phyloP scores from a whole-genome alignment of 2,329 filamentous ascomycete genomes.

The Incumbomyces delicatus region DNA sequence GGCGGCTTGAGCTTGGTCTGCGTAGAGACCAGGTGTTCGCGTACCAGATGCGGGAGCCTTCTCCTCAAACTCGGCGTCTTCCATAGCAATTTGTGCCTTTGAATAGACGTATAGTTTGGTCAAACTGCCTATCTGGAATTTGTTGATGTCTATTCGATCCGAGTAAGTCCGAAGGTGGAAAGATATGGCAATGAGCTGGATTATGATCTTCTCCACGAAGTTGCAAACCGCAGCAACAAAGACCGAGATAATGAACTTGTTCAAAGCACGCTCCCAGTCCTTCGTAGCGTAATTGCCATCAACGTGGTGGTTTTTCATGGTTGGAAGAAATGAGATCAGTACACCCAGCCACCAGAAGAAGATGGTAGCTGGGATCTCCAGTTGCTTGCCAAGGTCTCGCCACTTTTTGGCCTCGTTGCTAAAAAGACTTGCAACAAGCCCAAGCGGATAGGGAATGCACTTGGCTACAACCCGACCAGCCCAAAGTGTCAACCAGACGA shows the following conservation, averaged over 20 bases:
- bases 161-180: slow-evolving; percentile 89
- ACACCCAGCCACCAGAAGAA: slow-evolving; percentile 90
- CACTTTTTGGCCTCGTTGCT: slow-evolving; percentile 89
- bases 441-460: slow-evolving; percentile 52
- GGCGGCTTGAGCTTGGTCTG: slow-evolving; percentile 61
- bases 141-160: slow-evolving; percentile 83
- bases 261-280: slow-evolving; percentile 65
- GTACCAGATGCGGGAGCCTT: slow-evolving; percentile 48
- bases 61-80: slow-evolving; percentile 69
- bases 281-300: slow-evolving; percentile 44
- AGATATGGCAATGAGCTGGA: slow-evolving; percentile 86
- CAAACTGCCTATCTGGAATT: slow-evolving; percentile 67
- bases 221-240: slow-evolving; percentile 74
- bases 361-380: slow-evolving; percentile 74
- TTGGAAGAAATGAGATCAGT: slow-evolving; percentile 75
- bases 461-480: slow-evolving; percentile 58
- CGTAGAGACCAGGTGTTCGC: slow-evolving; percentile 63
- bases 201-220: slow-evolving; percentile 82
- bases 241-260: slow-evolving; percentile 78
- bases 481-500: slow-evolving; percentile 88
- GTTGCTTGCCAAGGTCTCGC: slow-evolving; percentile 74
- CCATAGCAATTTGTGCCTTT: slow-evolving; percentile 54
- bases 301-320: slow-evolving; percentile 58
- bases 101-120: slow-evolving; percentile 57
- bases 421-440: slow-evolving; percentile 59